Base-by-base conservation (phyloP, 495 filamentous ascomycete species). In the Podospora pseudocomata region DNA sequence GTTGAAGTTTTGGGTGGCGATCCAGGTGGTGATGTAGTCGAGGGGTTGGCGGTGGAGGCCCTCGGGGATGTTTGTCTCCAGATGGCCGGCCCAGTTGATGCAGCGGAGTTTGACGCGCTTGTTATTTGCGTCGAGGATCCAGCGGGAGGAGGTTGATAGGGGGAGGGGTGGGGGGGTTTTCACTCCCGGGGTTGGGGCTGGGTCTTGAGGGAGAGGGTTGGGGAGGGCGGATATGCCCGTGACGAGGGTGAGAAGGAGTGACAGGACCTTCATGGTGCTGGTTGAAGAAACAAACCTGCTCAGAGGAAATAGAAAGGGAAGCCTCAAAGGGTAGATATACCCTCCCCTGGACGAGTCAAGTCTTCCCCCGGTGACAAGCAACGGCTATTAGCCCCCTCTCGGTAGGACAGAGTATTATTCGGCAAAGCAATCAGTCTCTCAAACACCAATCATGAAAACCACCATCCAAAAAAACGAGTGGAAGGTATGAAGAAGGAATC, bases 11-110 rank as follows among this genome's bases (percentile, higher is more conserved):
- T 80, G 76, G 23, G 65, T 49, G 44, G 74, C 60, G 73, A 86
- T 80, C 75, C 80, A 81, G 70, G 74, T 69, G 54, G 77, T 74
- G 68, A 85, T 78, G 73, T 72, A 72, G 66, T 76, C 74, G 23
- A 84, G 58, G 20, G 79, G 72, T 67, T 83, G 77, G 74, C 80
- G 79, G 73, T 84, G 73, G 18, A 86, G 75, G 32, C 83, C 83
- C 66, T 86, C 83, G 58, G 83, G 83, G 55, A 83, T 71, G 73
- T 83, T 77, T 68, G 79, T 70, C 68, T 85, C 82, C 68, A 80
- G 78, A 68, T 83, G 81, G n/a, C 80, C 83, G 4, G 81, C 78
- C 82, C 82, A 82, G 79, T 86, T 86, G 53, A 82, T 72, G 73
- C 83, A 86, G 32, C 82, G 81, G 53, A 85, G 71, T 73, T 86